phyloP scores from a whole-genome alignment of 306 rosid genomes.

The Vigna angularis region DNA sequence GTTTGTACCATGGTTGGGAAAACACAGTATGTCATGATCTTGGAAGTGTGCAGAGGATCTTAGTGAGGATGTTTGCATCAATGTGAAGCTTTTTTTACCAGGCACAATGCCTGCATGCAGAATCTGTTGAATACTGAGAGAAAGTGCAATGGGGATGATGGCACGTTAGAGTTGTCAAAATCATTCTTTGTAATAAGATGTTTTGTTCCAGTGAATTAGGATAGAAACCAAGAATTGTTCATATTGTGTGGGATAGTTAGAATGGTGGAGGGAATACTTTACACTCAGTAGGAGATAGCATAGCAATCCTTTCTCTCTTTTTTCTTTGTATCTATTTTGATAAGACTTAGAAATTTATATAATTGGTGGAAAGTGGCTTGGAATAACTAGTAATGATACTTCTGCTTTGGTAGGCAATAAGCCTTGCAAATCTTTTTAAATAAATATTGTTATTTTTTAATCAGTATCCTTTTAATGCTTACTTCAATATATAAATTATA shows the following conservation, averaged over 20 bases:
- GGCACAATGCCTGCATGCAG: slow-evolving; percentile 41
- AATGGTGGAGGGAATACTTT: slow-evolving; percentile 28
- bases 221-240: slow-evolving; percentile 44
- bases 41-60: slow-evolving; percentile 25
- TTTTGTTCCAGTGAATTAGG: slow-evolving; percentile 35
- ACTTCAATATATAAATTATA: too few species aligned
- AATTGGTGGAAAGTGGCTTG: slow-evolving; percentile 40
- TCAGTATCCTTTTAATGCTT: too few species aligned
- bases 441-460: not conserved
- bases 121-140: slow-evolving; percentile 34
- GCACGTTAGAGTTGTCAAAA: slow-evolving; percentile 40
- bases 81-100: slow-evolving; percentile 29
- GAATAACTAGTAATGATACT: slow-evolving; percentile 5
- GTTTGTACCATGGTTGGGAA: slow-evolving; percentile 23
- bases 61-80: slow-evolving; percentile 29
- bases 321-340: slow-evolving; percentile 43
- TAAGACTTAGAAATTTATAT: slow-evolving; percentile 34
- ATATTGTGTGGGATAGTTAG: slow-evolving; percentile 62
- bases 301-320: slow-evolving; percentile 19
- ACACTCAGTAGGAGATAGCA: slow-evolving; percentile 24
- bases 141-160: slow-evolving; percentile 37
- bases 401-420: not conserved
- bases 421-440: not conserved
- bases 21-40: slow-evolving; percentile 5
- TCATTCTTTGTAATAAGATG: slow-evolving; percentile 49